These are phyloP conservation scores for Chlamydomonas urium DNA, from an alignment of 139 green algal species.

Conservation along the genomic window DNA sequence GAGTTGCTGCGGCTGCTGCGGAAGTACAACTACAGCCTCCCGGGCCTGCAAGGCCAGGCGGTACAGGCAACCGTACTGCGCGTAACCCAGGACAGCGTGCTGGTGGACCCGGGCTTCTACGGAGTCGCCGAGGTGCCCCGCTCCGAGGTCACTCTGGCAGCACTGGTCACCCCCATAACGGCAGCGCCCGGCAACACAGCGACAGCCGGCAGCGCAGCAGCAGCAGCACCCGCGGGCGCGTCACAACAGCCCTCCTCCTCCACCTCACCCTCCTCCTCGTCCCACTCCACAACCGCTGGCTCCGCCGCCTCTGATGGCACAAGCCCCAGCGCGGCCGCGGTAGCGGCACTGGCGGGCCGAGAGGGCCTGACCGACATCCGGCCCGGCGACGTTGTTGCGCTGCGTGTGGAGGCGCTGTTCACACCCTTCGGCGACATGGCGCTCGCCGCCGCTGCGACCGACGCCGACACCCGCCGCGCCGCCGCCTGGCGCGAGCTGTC, in stretches of 20 bases:
- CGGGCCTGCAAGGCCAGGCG: conserved; percentile 4
- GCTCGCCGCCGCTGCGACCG: too few relatives aligned
- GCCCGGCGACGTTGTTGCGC: conserved; percentile 9
- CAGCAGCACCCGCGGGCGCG: too few relatives aligned
- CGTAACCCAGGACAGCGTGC: neutral
- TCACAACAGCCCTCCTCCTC: too few relatives aligned
- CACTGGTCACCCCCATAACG: neutral
- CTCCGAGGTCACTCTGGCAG: conserved; percentile 3
- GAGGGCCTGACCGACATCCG: conserved; percentile 18
- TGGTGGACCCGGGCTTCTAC: conserved; percentile 23
- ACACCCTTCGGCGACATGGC: conserved; percentile 27
- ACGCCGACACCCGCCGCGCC: too few relatives aligned
- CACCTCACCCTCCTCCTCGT: too few relatives aligned
- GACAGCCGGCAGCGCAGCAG: too few relatives aligned
- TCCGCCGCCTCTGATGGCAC: too few relatives aligned
- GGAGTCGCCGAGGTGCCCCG: conserved; percentile 14
- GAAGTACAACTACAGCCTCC: conserved; percentile 21
- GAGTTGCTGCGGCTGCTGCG: conserved; percentile 12
- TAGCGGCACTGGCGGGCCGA: too few relatives aligned
- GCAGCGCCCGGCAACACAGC: too few relatives aligned
- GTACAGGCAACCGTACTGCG: conserved; percentile 10
- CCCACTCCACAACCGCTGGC: too few relatives aligned
- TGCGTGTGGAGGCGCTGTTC: conserved; percentile 11
- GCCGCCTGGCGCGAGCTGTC: too few relatives aligned
- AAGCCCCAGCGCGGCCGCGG: too few relatives aligned